Conservation (phyloP, 805 yeast genomes). For the Barnettozyma botsteinii region DNA sequence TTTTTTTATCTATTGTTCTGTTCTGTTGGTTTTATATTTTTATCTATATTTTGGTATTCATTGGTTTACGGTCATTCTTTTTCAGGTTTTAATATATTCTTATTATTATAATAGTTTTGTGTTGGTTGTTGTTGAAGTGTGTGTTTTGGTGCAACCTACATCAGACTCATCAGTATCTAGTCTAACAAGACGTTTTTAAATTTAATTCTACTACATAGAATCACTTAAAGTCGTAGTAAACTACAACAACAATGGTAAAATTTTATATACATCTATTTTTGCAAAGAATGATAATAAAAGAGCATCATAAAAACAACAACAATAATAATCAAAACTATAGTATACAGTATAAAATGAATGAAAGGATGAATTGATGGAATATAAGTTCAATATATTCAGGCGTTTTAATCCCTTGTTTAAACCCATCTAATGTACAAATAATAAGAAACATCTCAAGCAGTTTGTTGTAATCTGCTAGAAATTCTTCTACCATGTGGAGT, state of each 20-base stretch:
- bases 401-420: neutral
- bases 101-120: neutral
- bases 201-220: neutral
- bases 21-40: slow-evolving; percentile 1
- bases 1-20: neutral
- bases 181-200: neutral
- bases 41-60: slow-evolving; percentile 5
- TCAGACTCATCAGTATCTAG: too few species aligned
- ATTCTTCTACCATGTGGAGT: slow-evolving; percentile 97
- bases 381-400: too few species aligned
- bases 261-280: neutral
- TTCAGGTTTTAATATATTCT: slow-evolving; percentile 5
- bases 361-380: too few species aligned
- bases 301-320: neutral
- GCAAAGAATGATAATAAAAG: neutral
- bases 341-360: neutral
- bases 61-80: slow-evolving; percentile 17
- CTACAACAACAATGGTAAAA: too few species aligned
- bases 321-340: neutral
- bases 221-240: neutral
- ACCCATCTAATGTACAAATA: slow-evolving; percentile 6
- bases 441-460: neutral
- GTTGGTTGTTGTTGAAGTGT: neutral
- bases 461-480: slow-evolving; percentile 51
- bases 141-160: neutral